phyloP scores from a whole-genome alignment of 2,329 filamentous ascomycete genomes.

The Alternaria panax region DNA sequence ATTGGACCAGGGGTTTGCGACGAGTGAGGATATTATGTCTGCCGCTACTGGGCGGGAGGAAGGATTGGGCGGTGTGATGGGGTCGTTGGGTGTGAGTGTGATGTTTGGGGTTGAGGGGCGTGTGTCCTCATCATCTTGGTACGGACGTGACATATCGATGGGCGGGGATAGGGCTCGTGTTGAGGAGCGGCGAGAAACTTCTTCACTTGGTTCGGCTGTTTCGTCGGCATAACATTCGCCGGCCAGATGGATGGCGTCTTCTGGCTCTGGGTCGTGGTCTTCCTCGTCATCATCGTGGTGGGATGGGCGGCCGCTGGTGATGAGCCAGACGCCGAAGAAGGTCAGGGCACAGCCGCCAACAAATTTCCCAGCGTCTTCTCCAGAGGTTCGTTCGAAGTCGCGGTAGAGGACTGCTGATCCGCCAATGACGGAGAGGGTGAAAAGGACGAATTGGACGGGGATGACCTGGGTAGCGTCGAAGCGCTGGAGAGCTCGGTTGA shows the following conservation, averaged over 20 bases:
- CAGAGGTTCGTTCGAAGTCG: constrained; percentile 86
- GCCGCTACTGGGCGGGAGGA: constrained; percentile 12
- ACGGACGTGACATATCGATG: constrained; percentile 31
- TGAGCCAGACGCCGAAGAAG: constrained; percentile 96
- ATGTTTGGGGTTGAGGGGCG: constrained; percentile 39
- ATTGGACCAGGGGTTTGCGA: constrained; percentile 41
- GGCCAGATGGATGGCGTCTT: constrained; percentile 54
- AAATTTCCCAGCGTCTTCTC: constrained; percentile 80
- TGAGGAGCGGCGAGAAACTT: constrained; percentile 31
- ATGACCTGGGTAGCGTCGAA: constrained; percentile 99
- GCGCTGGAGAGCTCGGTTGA: constrained; percentile 87
- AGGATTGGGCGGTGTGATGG: constrained; percentile 16
- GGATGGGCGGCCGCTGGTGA: constrained; percentile 77
- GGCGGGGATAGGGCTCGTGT: constrained; percentile 35
- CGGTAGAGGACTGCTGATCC: constrained; percentile 93
- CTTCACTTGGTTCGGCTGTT: constrained; percentile 19
- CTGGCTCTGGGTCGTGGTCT: constrained; percentile 48
- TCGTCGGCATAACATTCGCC: constrained; percentile 49
- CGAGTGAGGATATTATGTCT: constrained; percentile 32
- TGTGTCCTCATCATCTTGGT: constrained; percentile 20
- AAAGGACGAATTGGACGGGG: constrained; percentile 95
- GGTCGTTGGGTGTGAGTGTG: constrained; percentile 26
- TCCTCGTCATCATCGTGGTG: constrained; percentile 61
- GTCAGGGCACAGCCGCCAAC: constrained; percentile 89
- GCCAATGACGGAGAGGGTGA: constrained; percentile 93